Evolutionary conservation across 2,329 filamentous ascomycete species (phyloP).

Genomic region (Trichoderma atrobrunneum): DNA sequence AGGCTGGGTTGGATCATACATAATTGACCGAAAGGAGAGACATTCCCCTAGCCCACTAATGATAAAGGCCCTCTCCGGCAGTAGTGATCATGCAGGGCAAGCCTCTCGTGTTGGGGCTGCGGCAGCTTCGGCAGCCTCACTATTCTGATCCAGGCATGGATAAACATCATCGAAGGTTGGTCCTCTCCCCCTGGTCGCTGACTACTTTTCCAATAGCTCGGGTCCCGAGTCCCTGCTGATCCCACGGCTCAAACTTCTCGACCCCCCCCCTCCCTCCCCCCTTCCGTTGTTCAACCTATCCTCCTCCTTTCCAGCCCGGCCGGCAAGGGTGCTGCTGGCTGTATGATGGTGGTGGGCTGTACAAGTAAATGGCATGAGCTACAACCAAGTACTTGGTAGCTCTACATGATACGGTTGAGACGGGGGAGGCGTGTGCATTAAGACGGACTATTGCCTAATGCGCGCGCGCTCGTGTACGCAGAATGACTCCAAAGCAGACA

Average conservation of each 20-base stretch:
- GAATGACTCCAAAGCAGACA: not conserved
- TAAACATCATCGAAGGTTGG: not conserved
- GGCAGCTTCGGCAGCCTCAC: constrained; percentile 14
- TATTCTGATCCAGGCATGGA: constrained; percentile 1
- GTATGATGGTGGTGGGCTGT: not conserved
- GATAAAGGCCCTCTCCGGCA: not conserved
- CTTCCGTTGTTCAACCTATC: not conserved
- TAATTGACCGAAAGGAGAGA: constrained; percentile 10
- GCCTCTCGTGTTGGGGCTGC: not conserved
- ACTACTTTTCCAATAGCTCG: not conserved
- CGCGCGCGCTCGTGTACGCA: constrained; percentile 11
- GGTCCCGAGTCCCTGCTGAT: constrained; percentile 9
- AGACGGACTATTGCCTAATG: constrained; percentile 1
- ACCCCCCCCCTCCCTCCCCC: not conserved
- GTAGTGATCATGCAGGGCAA: constrained; percentile 2
- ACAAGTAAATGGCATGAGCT: not conserved
- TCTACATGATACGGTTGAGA: not conserved
- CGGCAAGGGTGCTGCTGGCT: not conserved
- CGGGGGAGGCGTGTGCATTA: constrained; percentile 15
- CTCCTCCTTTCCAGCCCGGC: constrained; percentile 7
- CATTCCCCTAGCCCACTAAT: not conserved
- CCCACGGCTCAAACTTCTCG: not conserved
- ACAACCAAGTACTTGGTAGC: not conserved
- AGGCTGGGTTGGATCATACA: not conserved
- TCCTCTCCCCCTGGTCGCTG: not conserved